These are phyloP conservation scores for Ogataea nitratoaversa DNA, from an alignment of 805 yeast species.

Conservation along the genomic window DNA sequence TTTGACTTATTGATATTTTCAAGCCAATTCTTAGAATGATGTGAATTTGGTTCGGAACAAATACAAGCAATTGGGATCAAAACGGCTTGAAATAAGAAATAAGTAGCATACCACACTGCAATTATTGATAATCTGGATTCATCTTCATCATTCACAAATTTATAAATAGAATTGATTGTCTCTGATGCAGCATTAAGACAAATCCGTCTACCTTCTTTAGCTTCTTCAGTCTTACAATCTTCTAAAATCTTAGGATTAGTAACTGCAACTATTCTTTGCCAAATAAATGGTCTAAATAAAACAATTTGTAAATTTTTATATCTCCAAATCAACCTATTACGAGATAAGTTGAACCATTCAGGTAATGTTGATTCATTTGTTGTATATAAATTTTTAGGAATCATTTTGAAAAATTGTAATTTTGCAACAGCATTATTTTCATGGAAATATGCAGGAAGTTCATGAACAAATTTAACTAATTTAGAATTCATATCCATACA, in stretches of 20 bases:
- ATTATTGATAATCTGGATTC: conserved; percentile 35
- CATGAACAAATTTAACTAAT: conserved; percentile 36
- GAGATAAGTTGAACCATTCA: conserved; percentile 51
- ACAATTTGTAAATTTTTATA: conserved; percentile 52
- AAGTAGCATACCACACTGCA: conserved; percentile 60
- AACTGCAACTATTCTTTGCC: conserved; percentile 45
- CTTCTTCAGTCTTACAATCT: conserved; percentile 37
- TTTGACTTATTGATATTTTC: conserved; percentile 41
- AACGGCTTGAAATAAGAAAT: conserved; percentile 59
- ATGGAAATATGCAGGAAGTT: conserved; percentile 45
- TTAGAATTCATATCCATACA: conserved; percentile 44
- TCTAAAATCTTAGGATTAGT: conserved; percentile 31
- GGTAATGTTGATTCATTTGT: conserved; percentile 27
- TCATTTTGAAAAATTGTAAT: conserved; percentile 20
- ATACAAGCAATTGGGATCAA: conserved; percentile 53
- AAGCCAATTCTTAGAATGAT: conserved; percentile 41
- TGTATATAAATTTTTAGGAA: conserved; percentile 20
- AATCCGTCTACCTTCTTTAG: conserved; percentile 44
- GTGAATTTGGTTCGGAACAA: conserved; percentile 46
- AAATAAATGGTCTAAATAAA: conserved; percentile 51
- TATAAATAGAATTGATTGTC: conserved; percentile 46
- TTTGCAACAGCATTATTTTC: conserved; percentile 34
- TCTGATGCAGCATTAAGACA: conserved; percentile 50
- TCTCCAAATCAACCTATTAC: conserved; percentile 55
- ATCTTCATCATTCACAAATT: conserved; percentile 28